Evolutionary conservation across 2,329 filamentous ascomycete species (phyloP).

Genomic region (Diaporthe amygdali): DNA sequence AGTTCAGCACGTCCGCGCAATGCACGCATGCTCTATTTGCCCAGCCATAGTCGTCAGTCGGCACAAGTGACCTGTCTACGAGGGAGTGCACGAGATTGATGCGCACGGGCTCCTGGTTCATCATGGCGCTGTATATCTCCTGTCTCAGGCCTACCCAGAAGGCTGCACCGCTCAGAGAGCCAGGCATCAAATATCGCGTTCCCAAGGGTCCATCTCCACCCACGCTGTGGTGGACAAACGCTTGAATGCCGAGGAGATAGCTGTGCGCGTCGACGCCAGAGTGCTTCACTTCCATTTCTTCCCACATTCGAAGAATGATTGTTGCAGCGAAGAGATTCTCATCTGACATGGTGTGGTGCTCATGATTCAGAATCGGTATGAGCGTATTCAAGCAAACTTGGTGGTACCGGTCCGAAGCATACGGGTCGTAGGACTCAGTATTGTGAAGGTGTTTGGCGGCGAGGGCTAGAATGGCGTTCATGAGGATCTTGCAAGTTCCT

Average conservation of each 20-base stretch:
- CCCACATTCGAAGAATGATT: constrained; percentile 61
- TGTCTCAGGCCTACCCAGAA: constrained; percentile 65
- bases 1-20: constrained; percentile 68
- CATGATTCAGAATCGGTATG: constrained; percentile 51
- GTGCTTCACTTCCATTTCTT: constrained; percentile 56
- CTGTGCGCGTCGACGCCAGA: constrained; percentile 52
- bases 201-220: constrained; percentile 29
- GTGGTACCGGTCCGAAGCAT: constrained; percentile 58
- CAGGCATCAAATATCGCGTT: constrained; percentile 44
- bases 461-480: constrained; percentile 63
- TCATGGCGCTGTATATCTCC: constrained; percentile 63
- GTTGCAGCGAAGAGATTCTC: constrained; percentile 60
- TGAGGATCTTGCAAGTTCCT: constrained; percentile 53
- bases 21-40: constrained; percentile 66
- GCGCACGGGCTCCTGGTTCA: constrained; percentile 50
- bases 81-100: constrained; percentile 56
- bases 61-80: constrained; percentile 54
- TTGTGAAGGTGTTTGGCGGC: constrained; percentile 60
- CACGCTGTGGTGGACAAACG: constrained; percentile 46
- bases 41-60: constrained; percentile 59
- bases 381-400: constrained; percentile 55
- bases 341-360: constrained; percentile 45
- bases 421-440: constrained; percentile 50
- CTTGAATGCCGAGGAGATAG: constrained; percentile 51
- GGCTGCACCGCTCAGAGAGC: constrained; percentile 53